These are phyloP conservation scores for Plenodomus lindquistii DNA, from an alignment of 2,329 filamentous ascomycete genomes.

Conservation along the genomic window DNA sequence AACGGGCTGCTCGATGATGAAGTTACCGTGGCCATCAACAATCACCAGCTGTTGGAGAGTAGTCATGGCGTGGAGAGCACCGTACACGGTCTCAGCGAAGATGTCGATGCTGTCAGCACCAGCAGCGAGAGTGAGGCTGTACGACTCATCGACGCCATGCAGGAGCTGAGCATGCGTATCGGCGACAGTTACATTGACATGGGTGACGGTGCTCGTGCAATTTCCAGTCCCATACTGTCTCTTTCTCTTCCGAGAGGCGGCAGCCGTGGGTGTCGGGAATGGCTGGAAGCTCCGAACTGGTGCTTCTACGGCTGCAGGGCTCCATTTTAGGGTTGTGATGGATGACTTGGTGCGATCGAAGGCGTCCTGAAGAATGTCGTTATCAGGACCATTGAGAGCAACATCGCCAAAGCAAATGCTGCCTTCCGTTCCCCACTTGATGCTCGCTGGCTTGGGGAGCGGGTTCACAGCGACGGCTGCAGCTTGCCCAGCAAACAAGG, in stretches of 20 bases:
- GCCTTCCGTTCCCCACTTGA: slow-evolving; percentile 58
- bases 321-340: slow-evolving; percentile 58
- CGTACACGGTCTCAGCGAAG: slow-evolving; percentile 57
- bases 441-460: slow-evolving; percentile 57
- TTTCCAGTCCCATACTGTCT: slow-evolving; percentile 31
- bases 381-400: slow-evolving; percentile 42
- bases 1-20: slow-evolving; percentile 59
- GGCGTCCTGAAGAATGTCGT: slow-evolving; percentile 47
- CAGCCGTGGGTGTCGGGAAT: slow-evolving; percentile 52
- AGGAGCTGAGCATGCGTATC: slow-evolving; percentile 54
- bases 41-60: slow-evolving; percentile 62
- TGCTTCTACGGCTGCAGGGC: slow-evolving; percentile 57
- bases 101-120: slow-evolving; percentile 51
- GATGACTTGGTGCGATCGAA: slow-evolving; percentile 56
- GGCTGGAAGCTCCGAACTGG: slow-evolving; percentile 56
- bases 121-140: slow-evolving; percentile 51
- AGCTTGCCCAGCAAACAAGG: slow-evolving; percentile 43
- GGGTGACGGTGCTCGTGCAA: slow-evolving; percentile 41
- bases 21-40: slow-evolving; percentile 48
- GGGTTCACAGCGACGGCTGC: slow-evolving; percentile 58
- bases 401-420: slow-evolving; percentile 50
- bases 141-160: slow-evolving; percentile 62
- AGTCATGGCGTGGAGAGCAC: slow-evolving; percentile 60
- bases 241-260: slow-evolving; percentile 18
- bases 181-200: slow-evolving; percentile 52